A percentile compares a stretch with the other conserved stretches of the same genome.
phyloP scores from a whole-genome alignment of 164 flowering plant genomes.

The Kingdonia uniflora region DNA sequence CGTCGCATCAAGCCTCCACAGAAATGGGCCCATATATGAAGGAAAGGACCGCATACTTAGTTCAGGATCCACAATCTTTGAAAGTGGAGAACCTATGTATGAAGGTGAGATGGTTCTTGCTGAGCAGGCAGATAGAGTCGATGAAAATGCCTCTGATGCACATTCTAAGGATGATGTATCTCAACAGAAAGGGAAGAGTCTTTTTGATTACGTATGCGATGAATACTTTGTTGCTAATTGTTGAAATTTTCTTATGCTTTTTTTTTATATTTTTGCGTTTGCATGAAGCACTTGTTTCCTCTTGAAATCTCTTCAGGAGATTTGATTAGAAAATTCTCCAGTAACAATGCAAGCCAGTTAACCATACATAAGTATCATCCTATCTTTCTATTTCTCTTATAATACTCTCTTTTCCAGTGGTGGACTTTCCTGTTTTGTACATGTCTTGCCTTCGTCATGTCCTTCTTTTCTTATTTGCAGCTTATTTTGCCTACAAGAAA shows the following conservation, averaged over 20 bases:
- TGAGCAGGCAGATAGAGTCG: conserved; percentile 47
- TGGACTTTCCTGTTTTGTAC: too few species aligned
- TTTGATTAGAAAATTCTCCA: conserved; percentile 56
- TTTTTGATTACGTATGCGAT: conserved; percentile 4
- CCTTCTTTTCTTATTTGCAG: conserved; percentile 28
- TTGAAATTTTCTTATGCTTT: not conserved
- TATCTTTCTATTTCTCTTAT: conserved; percentile 1
- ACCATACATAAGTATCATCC: conserved; percentile 68
- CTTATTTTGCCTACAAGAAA: conserved; percentile 72
- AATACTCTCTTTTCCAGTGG: too few species aligned
- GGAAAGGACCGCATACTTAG: conserved; percentile 84
- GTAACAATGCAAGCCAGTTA: conserved; percentile 78
- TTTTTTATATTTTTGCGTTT: conserved; percentile 5
- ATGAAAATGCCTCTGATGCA: conserved; percentile 16
- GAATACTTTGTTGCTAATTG: conserved; percentile 1
- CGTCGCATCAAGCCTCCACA: conserved; percentile 13
- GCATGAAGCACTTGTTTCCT: not conserved
- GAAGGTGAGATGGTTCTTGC: conserved; percentile 90
- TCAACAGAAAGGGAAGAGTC: conserved; percentile 32
- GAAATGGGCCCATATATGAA: conserved; percentile 90
- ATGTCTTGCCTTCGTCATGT: too few species aligned
- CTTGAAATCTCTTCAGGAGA: conserved; percentile 47
- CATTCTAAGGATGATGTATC: conserved; percentile 34
- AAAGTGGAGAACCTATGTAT: conserved; percentile 78
- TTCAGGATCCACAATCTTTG: conserved; percentile 29